These are phyloP conservation scores for Pseudisothecium myosuroides DNA, from an alignment of 225 moss, liverwort and hornwort species.

Conservation along the genomic window DNA sequence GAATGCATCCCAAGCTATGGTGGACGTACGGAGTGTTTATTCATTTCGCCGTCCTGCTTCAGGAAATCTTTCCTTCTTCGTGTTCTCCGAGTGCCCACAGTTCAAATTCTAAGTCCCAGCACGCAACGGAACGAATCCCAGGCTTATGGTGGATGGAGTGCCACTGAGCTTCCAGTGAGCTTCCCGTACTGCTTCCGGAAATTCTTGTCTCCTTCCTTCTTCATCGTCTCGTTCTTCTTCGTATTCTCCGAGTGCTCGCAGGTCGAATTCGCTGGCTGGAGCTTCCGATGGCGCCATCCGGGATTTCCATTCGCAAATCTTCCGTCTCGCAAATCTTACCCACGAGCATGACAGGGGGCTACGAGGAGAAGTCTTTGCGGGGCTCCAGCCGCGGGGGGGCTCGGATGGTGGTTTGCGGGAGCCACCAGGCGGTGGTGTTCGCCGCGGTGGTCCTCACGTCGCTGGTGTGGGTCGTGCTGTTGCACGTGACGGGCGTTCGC, in stretches of 20 bases:
- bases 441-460: conserved; percentile 24
- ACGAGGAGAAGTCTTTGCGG: conserved; percentile 6
- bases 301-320: conserved; percentile 25
- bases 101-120: background rate
- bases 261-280: background rate
- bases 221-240: background rate
- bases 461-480: conserved; percentile 22
- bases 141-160: background rate
- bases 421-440: background rate
- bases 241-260: background rate
- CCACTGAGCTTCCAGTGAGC: background rate
- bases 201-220: background rate
- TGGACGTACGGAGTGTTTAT: background rate
- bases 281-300: conserved; percentile 7
- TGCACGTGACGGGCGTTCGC: conserved; percentile 5
- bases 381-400: background rate
- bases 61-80: background rate
- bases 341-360: background rate
- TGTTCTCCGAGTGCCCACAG: background rate
- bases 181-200: background rate
- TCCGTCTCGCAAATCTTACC: background rate
- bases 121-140: background rate
- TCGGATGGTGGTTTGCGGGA: background rate
- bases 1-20: background rate
- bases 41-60: background rate